Base-by-base conservation (phyloP, 148 eudicot genomes). In the Arctostaphylos glauca region DNA sequence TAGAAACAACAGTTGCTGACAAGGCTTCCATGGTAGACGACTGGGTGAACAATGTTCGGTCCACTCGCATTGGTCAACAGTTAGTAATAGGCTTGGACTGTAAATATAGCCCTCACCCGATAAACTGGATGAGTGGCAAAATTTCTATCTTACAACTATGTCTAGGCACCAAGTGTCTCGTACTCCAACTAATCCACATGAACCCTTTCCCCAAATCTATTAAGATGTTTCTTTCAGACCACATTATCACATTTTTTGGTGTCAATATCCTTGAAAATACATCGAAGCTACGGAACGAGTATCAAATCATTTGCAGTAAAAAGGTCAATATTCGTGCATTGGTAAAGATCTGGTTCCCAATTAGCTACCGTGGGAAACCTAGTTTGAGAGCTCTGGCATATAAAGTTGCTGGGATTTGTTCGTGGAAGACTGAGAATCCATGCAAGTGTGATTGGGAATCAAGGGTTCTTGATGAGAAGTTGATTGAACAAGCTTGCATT, bases 401-500 rank as follows among this genome's bases (percentile, higher is more conserved):
- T 21, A 88, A 82, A 0, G 44, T 92, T 4, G 84, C 81, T 0
- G 90, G 91, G 21, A 72, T 94, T 16, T 0, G 41, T 3, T 88
- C 90, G 94, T 25, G 64, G 71, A 91, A 92, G 84, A 93, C 92
- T 1, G 84, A 79, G 82, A 87, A 91, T 82, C 88, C 88, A 74
- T 86, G 88, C 60, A 83, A 64, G 91, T 90, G 98, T 84, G 90
- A 91, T 81, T 94, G 95, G 98, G 93, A 91, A 83, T 84, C 86
- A 3, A 87, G 86, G 71, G 89, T 81, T 74, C 80, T 92, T 5
- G 85, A 76, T 86, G 78, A 77, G 38, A 83, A 80, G 38, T 93
- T 91, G 75, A 78, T 94, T 83, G 88, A 89, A 81, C 90, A 94
- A 90, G 98, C 98, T 76, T 89, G 93, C 74, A 88, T 92, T 89